Conservation (phyloP, 768 basidiomycete species). For the Phlegmacium glaucopus region DNA sequence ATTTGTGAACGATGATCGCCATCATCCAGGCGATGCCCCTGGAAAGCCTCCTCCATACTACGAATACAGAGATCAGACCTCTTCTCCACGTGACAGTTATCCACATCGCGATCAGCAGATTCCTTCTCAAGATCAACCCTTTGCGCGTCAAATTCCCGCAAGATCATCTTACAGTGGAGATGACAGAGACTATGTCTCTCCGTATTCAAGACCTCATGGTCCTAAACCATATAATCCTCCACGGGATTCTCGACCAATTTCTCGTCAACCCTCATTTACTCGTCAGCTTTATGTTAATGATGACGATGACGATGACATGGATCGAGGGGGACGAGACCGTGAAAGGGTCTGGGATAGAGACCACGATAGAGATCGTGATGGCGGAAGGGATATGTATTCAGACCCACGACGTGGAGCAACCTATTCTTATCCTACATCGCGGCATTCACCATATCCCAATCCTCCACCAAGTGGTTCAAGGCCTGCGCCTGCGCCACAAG, state of each 20-base stretch:
- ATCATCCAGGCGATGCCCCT: conserved; percentile 11
- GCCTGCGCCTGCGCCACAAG: conserved; percentile 6
- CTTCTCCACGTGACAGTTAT: conserved; percentile 9
- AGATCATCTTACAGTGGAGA: conserved; percentile 7
- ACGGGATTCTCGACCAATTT: conserved; percentile 7
- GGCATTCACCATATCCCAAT: conserved; percentile 2
- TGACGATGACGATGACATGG: conserved; percentile 6
- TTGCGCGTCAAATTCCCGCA: conserved; percentile 1
- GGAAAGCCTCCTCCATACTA: conserved; percentile 9
- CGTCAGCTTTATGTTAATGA: conserved; percentile 9
- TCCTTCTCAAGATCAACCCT: neutral
- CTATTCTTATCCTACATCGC: neutral
- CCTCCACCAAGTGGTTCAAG: conserved; percentile 1
- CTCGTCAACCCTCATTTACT: conserved; percentile 15
- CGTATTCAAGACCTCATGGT: conserved; percentile 3
- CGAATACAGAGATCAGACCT: conserved; percentile 14
- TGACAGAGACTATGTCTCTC: conserved; percentile 13
- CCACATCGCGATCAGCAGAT: neutral
- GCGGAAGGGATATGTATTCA: neutral
- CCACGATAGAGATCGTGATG: conserved; percentile 7
- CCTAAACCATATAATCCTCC: conserved; percentile 4
- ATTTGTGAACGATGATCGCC: conserved; percentile 15
- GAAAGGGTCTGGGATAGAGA: neutral
- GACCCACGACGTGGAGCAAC: neutral
- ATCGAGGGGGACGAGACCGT: conserved; percentile 7